These are phyloP conservation scores for Colletotrichum sp. DNA, from an alignment of 2,329 filamentous ascomycete species.

Conservation along the genomic window DNA sequence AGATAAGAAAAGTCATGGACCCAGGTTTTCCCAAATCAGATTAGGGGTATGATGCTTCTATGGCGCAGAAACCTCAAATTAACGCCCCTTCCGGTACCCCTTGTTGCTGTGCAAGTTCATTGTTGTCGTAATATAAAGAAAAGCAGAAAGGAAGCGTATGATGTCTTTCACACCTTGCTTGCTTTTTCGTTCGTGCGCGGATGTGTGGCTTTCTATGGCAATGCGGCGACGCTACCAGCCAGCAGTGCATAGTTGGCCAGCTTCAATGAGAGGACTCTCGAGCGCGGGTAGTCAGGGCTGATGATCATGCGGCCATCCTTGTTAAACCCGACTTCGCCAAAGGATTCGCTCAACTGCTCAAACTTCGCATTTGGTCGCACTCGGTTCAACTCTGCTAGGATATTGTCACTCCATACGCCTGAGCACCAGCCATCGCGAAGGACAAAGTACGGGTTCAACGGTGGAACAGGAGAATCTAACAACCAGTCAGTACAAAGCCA, in stretches of 20 bases:
- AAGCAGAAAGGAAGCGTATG: not conserved
- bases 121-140: constrained; percentile 9
- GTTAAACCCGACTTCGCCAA: constrained; percentile 63
- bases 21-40: constrained; percentile 15
- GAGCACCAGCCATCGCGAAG: constrained; percentile 65
- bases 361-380: constrained; percentile 65
- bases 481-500: constrained; percentile 25
- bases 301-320: constrained; percentile 66
- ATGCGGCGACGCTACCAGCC: constrained; percentile 16
- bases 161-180: not conserved
- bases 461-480: constrained; percentile 70
- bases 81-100: constrained; percentile 12
- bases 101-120: constrained; percentile 19
- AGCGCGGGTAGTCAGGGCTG: constrained; percentile 58
- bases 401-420: constrained; percentile 75
- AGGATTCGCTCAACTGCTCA: constrained; percentile 67
- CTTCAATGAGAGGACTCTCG: constrained; percentile 60
- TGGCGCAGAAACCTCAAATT: constrained; percentile 4
- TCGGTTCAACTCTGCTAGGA: constrained; percentile 64
- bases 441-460: constrained; percentile 76
- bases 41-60: constrained; percentile 23
- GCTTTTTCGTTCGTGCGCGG: not conserved
- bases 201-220: not conserved
- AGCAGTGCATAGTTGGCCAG: constrained; percentile 62
- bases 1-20: constrained; percentile 8